These are phyloP conservation scores for Ophiostoma ulmi DNA, from an alignment of 2,329 filamentous ascomycete species.

Conservation along the genomic window DNA sequence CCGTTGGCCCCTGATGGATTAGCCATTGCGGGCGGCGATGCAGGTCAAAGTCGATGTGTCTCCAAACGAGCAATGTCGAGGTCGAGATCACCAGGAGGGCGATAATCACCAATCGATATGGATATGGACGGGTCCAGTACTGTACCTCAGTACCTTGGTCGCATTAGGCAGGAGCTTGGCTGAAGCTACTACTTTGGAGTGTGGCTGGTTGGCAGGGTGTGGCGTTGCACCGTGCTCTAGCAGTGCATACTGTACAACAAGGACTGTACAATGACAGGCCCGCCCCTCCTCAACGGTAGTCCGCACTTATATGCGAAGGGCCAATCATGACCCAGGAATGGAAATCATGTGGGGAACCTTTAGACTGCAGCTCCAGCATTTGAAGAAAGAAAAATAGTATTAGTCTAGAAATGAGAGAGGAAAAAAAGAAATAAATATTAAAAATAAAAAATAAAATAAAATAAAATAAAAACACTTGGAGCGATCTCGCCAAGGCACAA, in stretches of 20 bases:
- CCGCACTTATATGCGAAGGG: not conserved
- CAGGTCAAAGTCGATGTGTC: not conserved
- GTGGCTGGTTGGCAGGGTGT: not conserved
- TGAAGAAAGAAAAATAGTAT: not conserved
- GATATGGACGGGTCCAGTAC: not conserved
- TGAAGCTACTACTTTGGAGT: not conserved
- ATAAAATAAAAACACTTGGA: not conserved
- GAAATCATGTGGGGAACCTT: not conserved
- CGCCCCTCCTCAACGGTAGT: slow-evolving; percentile 1
- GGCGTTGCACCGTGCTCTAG: not conserved
- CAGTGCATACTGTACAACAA: not conserved
- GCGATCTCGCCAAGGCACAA: slow-evolving; percentile 10
- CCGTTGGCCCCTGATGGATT: slow-evolving; percentile 1
- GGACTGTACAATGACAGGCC: not conserved
- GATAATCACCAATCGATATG: not conserved
- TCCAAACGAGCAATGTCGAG: not conserved
- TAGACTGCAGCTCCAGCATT: not conserved
- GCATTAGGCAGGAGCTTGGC: not conserved
- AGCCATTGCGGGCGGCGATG: slow-evolving; percentile 20
- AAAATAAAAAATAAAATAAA: no score
- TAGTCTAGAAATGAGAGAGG: not conserved
- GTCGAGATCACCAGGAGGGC: not conserved
- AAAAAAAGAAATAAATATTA: not conserved
- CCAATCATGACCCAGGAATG: not conserved
- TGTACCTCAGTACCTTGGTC: not conserved